Base-by-base conservation (phyloP, 768 basidiomycete genomes). In the Chlorophyllum brunneum region DNA sequence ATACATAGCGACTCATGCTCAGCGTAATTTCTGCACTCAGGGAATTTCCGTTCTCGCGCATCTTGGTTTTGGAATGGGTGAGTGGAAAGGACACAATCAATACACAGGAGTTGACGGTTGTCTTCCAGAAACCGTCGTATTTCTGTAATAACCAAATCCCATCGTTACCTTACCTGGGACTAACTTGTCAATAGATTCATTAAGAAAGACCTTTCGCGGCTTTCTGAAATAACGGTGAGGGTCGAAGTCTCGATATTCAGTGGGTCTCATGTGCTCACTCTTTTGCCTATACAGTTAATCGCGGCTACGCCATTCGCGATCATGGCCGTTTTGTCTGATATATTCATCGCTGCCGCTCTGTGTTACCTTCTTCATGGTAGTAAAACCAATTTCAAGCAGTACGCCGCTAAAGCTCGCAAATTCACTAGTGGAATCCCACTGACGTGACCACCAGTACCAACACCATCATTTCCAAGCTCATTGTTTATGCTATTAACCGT, bases 401-500 rank as follows among this genome's bases (percentile, higher is more conserved):
- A 46, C 27, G 61, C 16, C 27, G 61, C 16, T 13, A 11, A 15
- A 36, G 9, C n/a, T 36, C n/a, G 20, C 20, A 13, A 27, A 15
- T 47, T 34, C 41, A 1, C 16, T n/a, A 3, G 5, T 20, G 0
- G 23, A 23, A 11, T 16, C 41, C 23, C 29, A 23, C 46, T 48
- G 5, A 47, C 8, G 1, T 26, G 4, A 6, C 4, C 31, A 15
- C 18, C 45, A 78, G 76, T 24, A 76, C 77, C 2, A 72, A 76
- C 43, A 65, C 61, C 1, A 52, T 78, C 10, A 62, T 79, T 13
- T 71, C 71, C 13, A 67, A 62, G 1, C 61, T 79, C 22, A 79
- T 78, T 4, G 59, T 79, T 22, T 79, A 74, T 54, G 73, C 77
- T 4, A 74, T 79, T 55, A 78, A 78, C 54, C 76, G 76, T 4